phyloP scores from a whole-genome alignment of 257 asterid genomes.

The Striga asiatica region DNA sequence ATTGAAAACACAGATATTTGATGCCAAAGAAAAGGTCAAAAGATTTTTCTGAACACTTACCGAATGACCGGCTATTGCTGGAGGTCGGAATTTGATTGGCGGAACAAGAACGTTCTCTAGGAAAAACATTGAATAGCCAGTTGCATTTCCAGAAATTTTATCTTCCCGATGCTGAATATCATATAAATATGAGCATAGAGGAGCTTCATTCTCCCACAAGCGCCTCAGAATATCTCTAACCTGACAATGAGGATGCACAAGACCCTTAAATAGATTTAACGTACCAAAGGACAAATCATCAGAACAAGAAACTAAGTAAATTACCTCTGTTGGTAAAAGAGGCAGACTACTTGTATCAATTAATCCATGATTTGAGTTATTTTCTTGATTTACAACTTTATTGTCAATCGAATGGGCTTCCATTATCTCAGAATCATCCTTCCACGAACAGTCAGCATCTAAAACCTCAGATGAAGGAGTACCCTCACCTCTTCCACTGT shows the following conservation, averaged over 20 bases:
- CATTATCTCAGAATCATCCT: conserved; percentile 32
- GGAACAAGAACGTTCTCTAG: conserved; percentile 63
- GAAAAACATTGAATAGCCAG: conserved; percentile 65
- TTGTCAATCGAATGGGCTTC: conserved; percentile 32
- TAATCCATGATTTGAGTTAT: conserved; percentile 18
- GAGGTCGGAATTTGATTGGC: conserved; percentile 81
- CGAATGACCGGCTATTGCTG: conserved; percentile 72
- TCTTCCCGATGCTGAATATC: conserved; percentile 49
- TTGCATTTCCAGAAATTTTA: conserved; percentile 20
- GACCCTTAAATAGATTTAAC: conserved; percentile 12
- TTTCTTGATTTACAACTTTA: conserved; percentile 13
- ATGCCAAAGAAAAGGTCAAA: not conserved
- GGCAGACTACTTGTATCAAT: conserved; percentile 27
- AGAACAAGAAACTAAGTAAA: conserved; percentile 7
- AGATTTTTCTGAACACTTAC: conserved; percentile 42
- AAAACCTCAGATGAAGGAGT: conserved; percentile 52
- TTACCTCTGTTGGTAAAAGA: conserved; percentile 78
- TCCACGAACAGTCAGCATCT: conserved; percentile 29
- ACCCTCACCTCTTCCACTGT: conserved; percentile 28
- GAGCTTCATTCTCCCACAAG: conserved; percentile 75
- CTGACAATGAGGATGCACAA: conserved; percentile 30
- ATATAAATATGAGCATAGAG: conserved; percentile 58
- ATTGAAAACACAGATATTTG: no score
- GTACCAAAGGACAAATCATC: not conserved
- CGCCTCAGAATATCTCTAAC: conserved; percentile 52